Evolutionary conservation across 2,329 filamentous ascomycete species (phyloP), one percentile per base, ranked within the genome.

Genomic region (Zasmidium cellare): DNA sequence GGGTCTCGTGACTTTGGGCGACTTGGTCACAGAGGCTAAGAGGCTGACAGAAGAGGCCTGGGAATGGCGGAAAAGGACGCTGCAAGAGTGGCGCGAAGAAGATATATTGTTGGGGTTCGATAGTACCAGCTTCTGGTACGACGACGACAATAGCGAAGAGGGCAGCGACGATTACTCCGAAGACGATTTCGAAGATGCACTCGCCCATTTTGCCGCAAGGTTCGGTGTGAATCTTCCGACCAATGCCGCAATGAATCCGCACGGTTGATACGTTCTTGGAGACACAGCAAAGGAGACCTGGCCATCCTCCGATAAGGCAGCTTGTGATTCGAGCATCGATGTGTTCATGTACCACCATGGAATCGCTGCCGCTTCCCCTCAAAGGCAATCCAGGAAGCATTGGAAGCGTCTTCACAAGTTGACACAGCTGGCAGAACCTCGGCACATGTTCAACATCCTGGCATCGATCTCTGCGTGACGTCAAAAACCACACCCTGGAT

Each of bases 381-480:
- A n/a, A n/a, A n/a, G n/a, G n/a, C n/a, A n/a, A n/a, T n/a, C 25
- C 25, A 28, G 25, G 25, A 28, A 28, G 25, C 6, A 6, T 28
- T 28, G 25, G 25, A 28, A 28, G 11, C 6, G 6, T 28, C 11
- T 5, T 11, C 5, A 11, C 25, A 28, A 28, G 6, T 28, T n/a
- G 16, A 41, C 16, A 14, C 12, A 14, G 35, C 7, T 9, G 35
- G 35, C 35, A 41, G n/a, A 16, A 41, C 35, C 16, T 41, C 35
- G 35, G 35, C 35, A 41, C 5, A 14, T 41, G 12, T 14, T 14
- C 35, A 41, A 14, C 35, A 14, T n/a, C 6, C 35, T 41, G 16
- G 35, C 35, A n/a, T 3, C 47, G n/a, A 49, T 44, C 31, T 11
- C n/a, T 47, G 45, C 25, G 45, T 55, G 52, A 55, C 52, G 52